phyloP scores from a whole-genome alignment of 257 asterid species.

The Thymus mandschuricus region DNA sequence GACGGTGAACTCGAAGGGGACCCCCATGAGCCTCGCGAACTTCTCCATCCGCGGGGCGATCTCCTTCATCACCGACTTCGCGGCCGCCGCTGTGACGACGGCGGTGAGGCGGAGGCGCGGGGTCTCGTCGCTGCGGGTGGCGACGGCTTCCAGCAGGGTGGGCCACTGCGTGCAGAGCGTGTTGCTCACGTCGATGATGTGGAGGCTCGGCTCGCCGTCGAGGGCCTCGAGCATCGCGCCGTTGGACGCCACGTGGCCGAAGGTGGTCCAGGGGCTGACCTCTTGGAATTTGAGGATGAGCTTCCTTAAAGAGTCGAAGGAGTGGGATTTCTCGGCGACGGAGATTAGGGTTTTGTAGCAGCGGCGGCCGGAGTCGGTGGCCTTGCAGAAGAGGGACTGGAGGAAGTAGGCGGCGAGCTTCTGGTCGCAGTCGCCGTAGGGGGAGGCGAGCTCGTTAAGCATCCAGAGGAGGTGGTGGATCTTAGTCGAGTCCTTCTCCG shows the following conservation, averaged over 20 bases:
- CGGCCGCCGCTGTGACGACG: slow-evolving; percentile 48
- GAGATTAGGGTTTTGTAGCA: slow-evolving; percentile 69
- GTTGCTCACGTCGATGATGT: slow-evolving; percentile 75
- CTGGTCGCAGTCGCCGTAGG: slow-evolving; percentile 90
- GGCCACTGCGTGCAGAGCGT: slow-evolving; percentile 98
- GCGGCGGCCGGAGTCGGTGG: slow-evolving; percentile 67
- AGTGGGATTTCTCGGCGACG: slow-evolving; percentile 56
- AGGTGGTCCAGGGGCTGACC: slow-evolving; percentile 94
- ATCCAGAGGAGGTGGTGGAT: slow-evolving; percentile 84
- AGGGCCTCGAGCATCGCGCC: slow-evolving; percentile 89
- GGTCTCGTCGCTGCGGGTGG: slow-evolving; percentile 76
- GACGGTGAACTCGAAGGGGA: slow-evolving; percentile 79
- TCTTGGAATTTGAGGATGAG: slow-evolving; percentile 80
- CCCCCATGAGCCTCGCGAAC: slow-evolving; percentile 91
- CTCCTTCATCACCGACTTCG: slow-evolving; percentile 66
- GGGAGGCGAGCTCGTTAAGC: slow-evolving; percentile 91
- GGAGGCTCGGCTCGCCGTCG: slow-evolving; percentile 70
- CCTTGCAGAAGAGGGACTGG: slow-evolving; percentile 80
- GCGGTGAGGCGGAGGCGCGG: slow-evolving; percentile 74
- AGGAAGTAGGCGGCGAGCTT: slow-evolving; percentile 81
- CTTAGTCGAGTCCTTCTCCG: slow-evolving; percentile 63
- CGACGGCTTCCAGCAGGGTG: slow-evolving; percentile 76
- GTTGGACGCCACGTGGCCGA: slow-evolving; percentile 92
- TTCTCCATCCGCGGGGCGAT: slow-evolving; percentile 81
- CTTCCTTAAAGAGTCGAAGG: slow-evolving; percentile 63